phyloP scores from a whole-genome alignment of 257 asterid genomes.

The Handroanthus guayacan region DNA sequence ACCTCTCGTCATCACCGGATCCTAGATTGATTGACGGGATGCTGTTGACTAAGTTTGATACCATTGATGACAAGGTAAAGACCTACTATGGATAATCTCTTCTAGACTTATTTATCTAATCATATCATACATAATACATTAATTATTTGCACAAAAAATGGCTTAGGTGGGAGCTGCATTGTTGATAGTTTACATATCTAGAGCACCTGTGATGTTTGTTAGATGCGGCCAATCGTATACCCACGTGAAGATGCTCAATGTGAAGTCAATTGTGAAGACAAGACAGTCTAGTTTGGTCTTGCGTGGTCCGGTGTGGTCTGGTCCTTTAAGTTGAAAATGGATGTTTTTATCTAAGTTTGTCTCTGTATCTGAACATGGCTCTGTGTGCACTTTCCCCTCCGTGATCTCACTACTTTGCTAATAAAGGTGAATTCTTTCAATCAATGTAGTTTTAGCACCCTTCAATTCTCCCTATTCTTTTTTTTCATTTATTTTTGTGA shows the following conservation, averaged over 20 bases:
- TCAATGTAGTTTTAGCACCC: no score
- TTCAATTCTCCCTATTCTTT: no score
- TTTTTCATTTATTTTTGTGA: no score
- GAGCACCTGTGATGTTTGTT: conserved; percentile 95
- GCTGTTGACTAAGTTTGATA: conserved; percentile 91
- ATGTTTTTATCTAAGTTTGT: no score
- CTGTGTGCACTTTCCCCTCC: no score
- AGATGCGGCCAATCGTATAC: conserved; percentile 98
- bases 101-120: background rate
- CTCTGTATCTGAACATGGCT: no score
- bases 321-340: no score
- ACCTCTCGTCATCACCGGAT: conserved; percentile 79
- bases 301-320: no score
- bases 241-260: conserved; percentile 93
- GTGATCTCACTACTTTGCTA: no score
- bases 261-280: conserved; percentile 91
- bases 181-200: conserved; percentile 93
- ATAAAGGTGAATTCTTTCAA: no score
- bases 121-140: background rate
- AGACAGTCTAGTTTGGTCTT: no score
- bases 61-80: conserved; percentile 91
- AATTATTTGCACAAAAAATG: conserved; percentile 12
- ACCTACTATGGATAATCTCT: background rate
- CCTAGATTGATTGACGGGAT: conserved; percentile 97
- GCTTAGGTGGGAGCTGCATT: conserved; percentile 93